phyloP scores from a whole-genome alignment of 2,329 filamentous ascomycete species.

The Amphichorda felina region DNA sequence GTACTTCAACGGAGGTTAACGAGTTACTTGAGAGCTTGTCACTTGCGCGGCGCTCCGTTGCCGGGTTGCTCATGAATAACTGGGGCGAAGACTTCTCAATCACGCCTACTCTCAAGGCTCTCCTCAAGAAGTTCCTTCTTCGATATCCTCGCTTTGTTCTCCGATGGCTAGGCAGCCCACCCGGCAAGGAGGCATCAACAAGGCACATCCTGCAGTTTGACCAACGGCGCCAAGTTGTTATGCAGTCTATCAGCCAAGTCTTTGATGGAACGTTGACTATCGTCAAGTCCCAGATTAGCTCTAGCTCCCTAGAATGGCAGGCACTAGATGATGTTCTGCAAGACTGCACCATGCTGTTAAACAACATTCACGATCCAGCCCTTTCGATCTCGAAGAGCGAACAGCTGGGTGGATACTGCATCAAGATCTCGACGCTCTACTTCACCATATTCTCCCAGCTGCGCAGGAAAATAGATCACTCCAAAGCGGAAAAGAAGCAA shows the following conservation, averaged over 20 bases:
- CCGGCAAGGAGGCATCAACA: conserved; percentile 34
- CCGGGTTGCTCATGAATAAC: conserved; percentile 29
- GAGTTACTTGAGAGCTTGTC: conserved; percentile 47
- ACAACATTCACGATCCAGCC: conserved; percentile 32
- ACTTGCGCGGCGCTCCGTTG: conserved; percentile 39
- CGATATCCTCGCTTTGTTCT: conserved; percentile 48
- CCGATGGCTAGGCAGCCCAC: conserved; percentile 49
- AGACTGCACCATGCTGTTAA: conserved; percentile 41
- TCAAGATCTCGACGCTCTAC: conserved; percentile 62
- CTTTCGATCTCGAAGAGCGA: conserved; percentile 16
- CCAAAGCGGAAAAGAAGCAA: conserved; percentile 22
- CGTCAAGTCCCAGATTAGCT: conserved; percentile 38
- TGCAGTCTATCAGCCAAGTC: conserved; percentile 39
- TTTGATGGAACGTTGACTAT: conserved; percentile 50
- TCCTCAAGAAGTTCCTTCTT: conserved; percentile 44
- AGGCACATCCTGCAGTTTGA: conserved; percentile 51
- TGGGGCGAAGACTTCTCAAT: conserved; percentile 8
- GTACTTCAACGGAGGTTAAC: conserved; percentile 46
- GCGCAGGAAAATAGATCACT: conserved; percentile 27
- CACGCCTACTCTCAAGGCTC: conserved; percentile 13
- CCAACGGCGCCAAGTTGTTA: conserved; percentile 41
- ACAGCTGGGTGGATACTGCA: conserved; percentile 34
- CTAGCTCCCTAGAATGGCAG: conserved; percentile 37
- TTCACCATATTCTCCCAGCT: conserved; percentile 48
- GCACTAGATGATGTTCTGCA: conserved; percentile 43